Evolutionary conservation across 176 grass and related monocot genomes (phyloP), one percentile per base, ranked within the genome.

Genomic region (Raddia guianensis): DNA sequence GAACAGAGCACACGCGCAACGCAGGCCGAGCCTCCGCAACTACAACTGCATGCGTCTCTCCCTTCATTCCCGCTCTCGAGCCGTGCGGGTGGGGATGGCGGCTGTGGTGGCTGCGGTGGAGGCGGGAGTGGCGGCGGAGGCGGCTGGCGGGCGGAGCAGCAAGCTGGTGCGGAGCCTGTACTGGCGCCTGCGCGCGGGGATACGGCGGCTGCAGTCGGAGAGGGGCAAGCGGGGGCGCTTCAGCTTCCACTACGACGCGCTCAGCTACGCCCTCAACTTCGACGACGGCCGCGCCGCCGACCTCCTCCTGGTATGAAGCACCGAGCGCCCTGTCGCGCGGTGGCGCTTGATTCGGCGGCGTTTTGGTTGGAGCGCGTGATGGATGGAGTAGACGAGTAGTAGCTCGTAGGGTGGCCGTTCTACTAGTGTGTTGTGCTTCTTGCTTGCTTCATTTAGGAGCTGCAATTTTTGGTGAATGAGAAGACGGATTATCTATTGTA

Each of bases 201-300:
- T 97, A 67, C 83, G 86, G 67, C 88, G 94, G 49, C 87, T 86
- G 57, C 82, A 80, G 72, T 85, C 77, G 66, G 87, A 89, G 72
- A 71, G 82, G 40, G 72, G 82, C 52, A 72, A 51, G 37, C 78
- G 84, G 75, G 49, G 66, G 70, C 62, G 91, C 4, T 91, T 97
- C 68, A 93, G 79, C 86, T 97, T 88, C 86, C 94, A 93, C 80
- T 97, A 97, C 80, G 94, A 97, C 58, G 88, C 94, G 58, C 92
- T 93, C 80, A 97, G 94, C 91, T 93, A 97, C 75, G 91, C 94
- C 16, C 94, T 97, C 78, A 97, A 97, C 81, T 97, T 93, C 81
- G 94, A 97, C 76, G 94, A 97, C 73, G 91, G 91, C 49, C 79
- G 69, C 73, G 80, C 75, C 65, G 73, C 65, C 45, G 84, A 82